Evolutionary conservation across 2,329 filamentous ascomycete genomes (phyloP).

Genomic region (Talaromyces sp.): DNA sequence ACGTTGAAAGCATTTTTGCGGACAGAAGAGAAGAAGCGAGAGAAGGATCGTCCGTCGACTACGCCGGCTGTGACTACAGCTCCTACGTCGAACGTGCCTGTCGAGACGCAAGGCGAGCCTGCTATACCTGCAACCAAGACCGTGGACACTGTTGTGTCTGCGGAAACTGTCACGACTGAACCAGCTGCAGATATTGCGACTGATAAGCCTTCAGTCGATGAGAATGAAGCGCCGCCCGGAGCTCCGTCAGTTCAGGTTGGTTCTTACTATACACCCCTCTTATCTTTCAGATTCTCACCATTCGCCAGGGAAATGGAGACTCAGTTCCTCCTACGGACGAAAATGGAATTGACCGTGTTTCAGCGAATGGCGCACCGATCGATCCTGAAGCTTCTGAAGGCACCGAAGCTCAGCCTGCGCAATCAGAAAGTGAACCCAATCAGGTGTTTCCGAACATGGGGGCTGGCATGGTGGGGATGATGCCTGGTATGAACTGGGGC

Average conservation of each 20-base stretch:
- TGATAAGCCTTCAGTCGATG: neutral
- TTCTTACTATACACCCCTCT: neutral
- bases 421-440: conserved; percentile 19
- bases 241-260: conserved; percentile 6
- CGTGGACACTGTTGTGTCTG: neutral
- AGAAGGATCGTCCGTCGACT: conserved; percentile 52
- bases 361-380: neutral
- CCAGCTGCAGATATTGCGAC: neutral
- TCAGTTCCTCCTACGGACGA: neutral
- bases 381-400: conserved; percentile 9
- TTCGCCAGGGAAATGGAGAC: neutral
- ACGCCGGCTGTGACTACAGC: conserved; percentile 32
- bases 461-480: conserved; percentile 49
- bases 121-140: neutral
- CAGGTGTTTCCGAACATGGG: conserved; percentile 30
- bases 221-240: neutral
- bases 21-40: conserved; percentile 85
- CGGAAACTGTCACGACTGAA: neutral
- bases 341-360: neutral
- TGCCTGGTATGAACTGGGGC: conserved; percentile 58
- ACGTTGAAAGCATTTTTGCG: conserved; percentile 90
- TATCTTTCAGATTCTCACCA: neutral
- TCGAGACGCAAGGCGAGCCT: conserved; percentile 7
- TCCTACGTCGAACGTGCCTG: conserved; percentile 11
- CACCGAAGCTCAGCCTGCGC: conserved; percentile 17